These are phyloP conservation scores for Discostella stelligeroides DNA, from an alignment of 108 stramenopile genomes.

Conservation along the genomic window DNA sequence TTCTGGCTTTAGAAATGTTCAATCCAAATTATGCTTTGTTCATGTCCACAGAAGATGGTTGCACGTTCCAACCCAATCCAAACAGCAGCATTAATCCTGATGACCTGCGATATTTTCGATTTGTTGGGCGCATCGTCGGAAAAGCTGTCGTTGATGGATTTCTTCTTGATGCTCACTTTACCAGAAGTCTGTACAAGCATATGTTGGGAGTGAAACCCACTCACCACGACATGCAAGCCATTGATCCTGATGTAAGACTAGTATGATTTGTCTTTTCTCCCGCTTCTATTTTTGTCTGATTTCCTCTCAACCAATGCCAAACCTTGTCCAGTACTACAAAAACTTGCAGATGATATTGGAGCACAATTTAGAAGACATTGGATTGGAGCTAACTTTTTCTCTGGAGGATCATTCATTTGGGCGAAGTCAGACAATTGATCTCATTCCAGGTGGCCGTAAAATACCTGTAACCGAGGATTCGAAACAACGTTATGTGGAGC, in stretches of 20 bases:
- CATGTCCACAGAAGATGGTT: constrained; percentile 94
- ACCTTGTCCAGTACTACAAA: constrained; percentile 80
- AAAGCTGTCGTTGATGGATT: constrained; percentile 98
- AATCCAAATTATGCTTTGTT: constrained; percentile 98
- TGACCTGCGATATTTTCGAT: constrained; percentile 95
- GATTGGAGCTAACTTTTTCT: constrained; percentile 93
- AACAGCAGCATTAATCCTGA: constrained; percentile 93
- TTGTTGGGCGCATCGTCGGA: constrained; percentile 97
- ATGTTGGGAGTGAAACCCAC: constrained; percentile 90
- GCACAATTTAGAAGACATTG: constrained; percentile 91
- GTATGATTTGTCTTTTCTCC: too few species aligned
- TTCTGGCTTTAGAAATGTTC: constrained; percentile 97
- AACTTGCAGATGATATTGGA: constrained; percentile 92
- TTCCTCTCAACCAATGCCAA: too few species aligned
- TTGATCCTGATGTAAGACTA: constrained; percentile 82
- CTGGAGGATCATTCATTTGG: constrained; percentile 89
- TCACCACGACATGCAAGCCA: constrained; percentile 97
- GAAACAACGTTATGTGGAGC: constrained; percentile 92
- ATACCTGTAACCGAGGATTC: constrained; percentile 92
- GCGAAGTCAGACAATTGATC: constrained; percentile 80
- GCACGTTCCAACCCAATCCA: constrained; percentile 98
- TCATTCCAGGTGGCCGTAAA: constrained; percentile 92
- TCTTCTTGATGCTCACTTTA: constrained; percentile 98
- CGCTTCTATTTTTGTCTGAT: too few species aligned
- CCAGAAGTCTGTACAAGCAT: constrained; percentile 98